Percentiles rank a stretch among this genome's conserved stretches.
Conservation (phyloP, 2,329 filamentous ascomycete genomes). For the Cladosporium oxysporum region DNA sequence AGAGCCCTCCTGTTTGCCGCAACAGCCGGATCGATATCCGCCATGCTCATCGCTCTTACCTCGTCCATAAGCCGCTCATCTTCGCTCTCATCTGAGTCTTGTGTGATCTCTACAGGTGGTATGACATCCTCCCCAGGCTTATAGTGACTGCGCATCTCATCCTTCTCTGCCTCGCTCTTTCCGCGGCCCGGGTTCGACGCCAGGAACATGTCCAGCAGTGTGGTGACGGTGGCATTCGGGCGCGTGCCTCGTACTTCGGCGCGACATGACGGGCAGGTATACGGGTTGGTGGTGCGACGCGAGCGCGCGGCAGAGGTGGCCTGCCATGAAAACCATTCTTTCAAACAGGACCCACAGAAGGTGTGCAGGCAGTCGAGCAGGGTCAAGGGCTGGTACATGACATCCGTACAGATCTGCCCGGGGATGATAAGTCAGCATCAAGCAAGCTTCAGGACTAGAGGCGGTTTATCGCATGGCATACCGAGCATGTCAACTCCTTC, state of each 20-base stretch:
- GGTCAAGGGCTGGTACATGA: slow-evolving; percentile 43
- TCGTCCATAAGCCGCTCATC: slow-evolving; percentile 71
- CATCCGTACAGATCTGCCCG: slow-evolving; percentile 87
- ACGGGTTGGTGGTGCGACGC: slow-evolving; percentile 55
- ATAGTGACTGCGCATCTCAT: slow-evolving; percentile 74
- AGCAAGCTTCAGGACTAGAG: not conserved
- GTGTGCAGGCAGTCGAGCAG: slow-evolving; percentile 55
- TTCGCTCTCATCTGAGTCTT: slow-evolving; percentile 54
- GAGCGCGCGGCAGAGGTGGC: slow-evolving; percentile 58
- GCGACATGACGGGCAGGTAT: slow-evolving; percentile 92
- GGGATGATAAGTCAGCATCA: not conserved
- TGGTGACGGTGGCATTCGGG: slow-evolving; percentile 88
- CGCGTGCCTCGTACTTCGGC: slow-evolving; percentile 81
- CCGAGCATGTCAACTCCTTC: slow-evolving; percentile 92
- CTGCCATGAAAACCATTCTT: slow-evolving; percentile 93
- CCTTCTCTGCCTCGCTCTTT: slow-evolving; percentile 70
- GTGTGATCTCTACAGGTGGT: slow-evolving; percentile 59
- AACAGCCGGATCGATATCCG: slow-evolving; percentile 54
- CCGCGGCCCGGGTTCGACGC: slow-evolving; percentile 74
- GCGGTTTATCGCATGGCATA: slow-evolving; percentile 52
- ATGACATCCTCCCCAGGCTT: slow-evolving; percentile 80
- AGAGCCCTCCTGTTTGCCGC: slow-evolving; percentile 15
- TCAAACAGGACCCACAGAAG: slow-evolving; percentile 92
- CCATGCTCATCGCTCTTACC: slow-evolving; percentile 71
- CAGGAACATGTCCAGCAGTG: slow-evolving; percentile 85